A percentile compares a stretch with the other conserved stretches of the same genome.
phyloP scores from a whole-genome alignment of 2,329 filamentous ascomycete genomes.

The Diaporthe helianthi region DNA sequence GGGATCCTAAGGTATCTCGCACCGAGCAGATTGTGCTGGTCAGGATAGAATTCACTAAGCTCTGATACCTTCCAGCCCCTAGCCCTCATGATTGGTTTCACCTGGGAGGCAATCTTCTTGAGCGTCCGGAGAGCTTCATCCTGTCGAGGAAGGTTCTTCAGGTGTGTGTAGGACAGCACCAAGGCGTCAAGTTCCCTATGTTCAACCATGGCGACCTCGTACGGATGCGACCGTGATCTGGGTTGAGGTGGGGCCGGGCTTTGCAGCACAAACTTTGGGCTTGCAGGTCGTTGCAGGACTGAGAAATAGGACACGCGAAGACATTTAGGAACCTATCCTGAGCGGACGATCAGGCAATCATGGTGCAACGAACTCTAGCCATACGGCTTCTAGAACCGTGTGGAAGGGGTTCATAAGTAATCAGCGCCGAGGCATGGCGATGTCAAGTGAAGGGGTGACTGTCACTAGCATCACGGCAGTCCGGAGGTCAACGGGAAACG shows the following conservation, averaged over 20 bases:
- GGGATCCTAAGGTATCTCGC: slow-evolving; percentile 30
- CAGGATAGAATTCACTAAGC: slow-evolving; percentile 85
- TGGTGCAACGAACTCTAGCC: not conserved
- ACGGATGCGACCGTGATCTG: not conserved
- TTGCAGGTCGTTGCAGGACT: not conserved
- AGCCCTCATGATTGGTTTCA: slow-evolving; percentile 94
- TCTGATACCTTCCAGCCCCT: slow-evolving; percentile 80
- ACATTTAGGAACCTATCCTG: not conserved
- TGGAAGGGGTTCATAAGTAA: slow-evolving; percentile 28
- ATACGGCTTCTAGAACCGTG: slow-evolving; percentile 15
- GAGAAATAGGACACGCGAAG: not conserved
- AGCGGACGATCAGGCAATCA: not conserved
- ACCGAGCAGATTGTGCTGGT: slow-evolving; percentile 76
- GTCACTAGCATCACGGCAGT: not conserved
- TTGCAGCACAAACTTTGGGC: slow-evolving; percentile 11
- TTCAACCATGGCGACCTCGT: slow-evolving; percentile 21
- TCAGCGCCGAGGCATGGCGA: not conserved
- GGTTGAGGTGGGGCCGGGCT: too few relatives aligned
- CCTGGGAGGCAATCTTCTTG: slow-evolving; percentile 82
- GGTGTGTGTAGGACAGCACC: slow-evolving; percentile 57
- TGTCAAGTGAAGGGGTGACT: not conserved
- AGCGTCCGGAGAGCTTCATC: slow-evolving; percentile 66
- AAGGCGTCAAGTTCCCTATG: slow-evolving; percentile 51
- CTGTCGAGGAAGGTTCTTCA: slow-evolving; percentile 54
- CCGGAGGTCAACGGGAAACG: not conserved